A percentile compares a stretch with the other conserved stretches of the same genome.
Conservation (phyloP, 352 stramenopile genomes). For the Phytophthora agathidicida region DNA sequence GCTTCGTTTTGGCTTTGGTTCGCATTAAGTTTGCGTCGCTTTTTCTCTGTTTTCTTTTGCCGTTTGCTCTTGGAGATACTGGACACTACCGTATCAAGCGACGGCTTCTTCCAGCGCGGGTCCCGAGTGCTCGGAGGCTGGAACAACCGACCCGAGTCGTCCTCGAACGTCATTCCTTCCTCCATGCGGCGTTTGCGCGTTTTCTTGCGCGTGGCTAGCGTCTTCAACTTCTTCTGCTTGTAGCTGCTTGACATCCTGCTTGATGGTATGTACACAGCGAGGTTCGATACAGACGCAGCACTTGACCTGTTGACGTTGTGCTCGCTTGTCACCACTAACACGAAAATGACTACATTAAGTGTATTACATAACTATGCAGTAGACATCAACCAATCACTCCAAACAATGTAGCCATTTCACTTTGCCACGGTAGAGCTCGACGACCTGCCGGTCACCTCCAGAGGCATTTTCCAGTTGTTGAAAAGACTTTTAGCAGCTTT, state of each 20-base stretch:
- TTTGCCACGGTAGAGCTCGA: slow-evolving; percentile 3
- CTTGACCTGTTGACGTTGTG: slow-evolving; percentile 11
- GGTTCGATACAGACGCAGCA: background rate
- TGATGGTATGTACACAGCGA: background rate
- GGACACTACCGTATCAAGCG: slow-evolving; percentile 43
- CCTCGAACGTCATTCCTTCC: slow-evolving; percentile 61
- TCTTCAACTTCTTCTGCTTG: slow-evolving; percentile 88
- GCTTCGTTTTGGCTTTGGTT: slow-evolving; percentile 17
- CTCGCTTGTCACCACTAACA: slow-evolving; percentile 18
- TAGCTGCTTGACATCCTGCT: slow-evolving; percentile 78
- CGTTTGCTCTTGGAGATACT: slow-evolving; percentile 38
- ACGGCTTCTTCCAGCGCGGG: slow-evolving; percentile 78
- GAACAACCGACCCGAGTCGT: slow-evolving; percentile 72
- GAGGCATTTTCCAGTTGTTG: slow-evolving; percentile 1
- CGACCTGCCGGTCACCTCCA: slow-evolving; percentile 10
- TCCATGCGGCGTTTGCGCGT: slow-evolving; percentile 77
- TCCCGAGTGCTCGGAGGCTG: slow-evolving; percentile 74
- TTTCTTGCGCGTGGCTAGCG: slow-evolving; percentile 78
- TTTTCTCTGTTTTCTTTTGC: slow-evolving; percentile 35
- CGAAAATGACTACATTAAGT: slow-evolving; percentile 19
- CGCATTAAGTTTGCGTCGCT: slow-evolving; percentile 44
- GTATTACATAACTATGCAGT: background rate
- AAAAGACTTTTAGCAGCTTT: slow-evolving; percentile 2
- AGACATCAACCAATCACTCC: background rate
- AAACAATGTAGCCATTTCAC: background rate